phyloP scores from a whole-genome alignment of 164 flowering plant species.

The Annona squamosa region DNA sequence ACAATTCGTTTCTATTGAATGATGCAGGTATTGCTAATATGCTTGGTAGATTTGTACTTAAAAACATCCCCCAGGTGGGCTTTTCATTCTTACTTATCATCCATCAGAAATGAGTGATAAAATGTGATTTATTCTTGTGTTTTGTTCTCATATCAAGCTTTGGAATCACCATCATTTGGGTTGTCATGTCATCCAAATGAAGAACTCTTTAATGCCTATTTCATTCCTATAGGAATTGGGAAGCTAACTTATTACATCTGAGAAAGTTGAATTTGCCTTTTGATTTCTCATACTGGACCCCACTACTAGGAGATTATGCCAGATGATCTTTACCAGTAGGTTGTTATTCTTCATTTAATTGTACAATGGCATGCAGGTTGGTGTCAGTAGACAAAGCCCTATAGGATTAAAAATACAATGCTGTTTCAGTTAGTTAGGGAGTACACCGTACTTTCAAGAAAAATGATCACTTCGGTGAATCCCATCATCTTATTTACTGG shows the following conservation, averaged over 20 bases:
- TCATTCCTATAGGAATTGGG: not conserved
- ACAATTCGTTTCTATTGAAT: slow-evolving; percentile 4
- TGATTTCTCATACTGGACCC: too few species aligned
- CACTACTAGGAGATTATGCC: too few species aligned
- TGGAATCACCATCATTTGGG: not conserved
- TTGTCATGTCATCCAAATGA: not conserved
- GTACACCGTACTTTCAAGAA: too few species aligned
- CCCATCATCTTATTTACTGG: too few species aligned
- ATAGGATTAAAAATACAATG: too few species aligned
- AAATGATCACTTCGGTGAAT: too few species aligned
- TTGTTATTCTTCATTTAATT: too few species aligned
- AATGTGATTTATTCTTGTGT: not conserved
- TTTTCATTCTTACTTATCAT: not conserved
- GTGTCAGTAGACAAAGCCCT: too few species aligned
- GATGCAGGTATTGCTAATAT: slow-evolving; percentile 30
- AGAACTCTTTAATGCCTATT: not conserved
- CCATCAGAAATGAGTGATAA: not conserved
- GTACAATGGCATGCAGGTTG: too few species aligned
- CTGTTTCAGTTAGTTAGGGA: too few species aligned
- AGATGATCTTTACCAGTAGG: too few species aligned
- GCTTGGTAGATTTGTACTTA: slow-evolving; percentile 35
- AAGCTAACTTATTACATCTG: not conserved
- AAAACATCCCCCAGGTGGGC: slow-evolving; percentile 52
- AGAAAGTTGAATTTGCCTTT: not conserved
- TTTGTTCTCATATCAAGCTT: not conserved